These are phyloP conservation scores for Kockiozyma suomiensis DNA, from an alignment of 805 yeast genomes.

Conservation along the genomic window DNA sequence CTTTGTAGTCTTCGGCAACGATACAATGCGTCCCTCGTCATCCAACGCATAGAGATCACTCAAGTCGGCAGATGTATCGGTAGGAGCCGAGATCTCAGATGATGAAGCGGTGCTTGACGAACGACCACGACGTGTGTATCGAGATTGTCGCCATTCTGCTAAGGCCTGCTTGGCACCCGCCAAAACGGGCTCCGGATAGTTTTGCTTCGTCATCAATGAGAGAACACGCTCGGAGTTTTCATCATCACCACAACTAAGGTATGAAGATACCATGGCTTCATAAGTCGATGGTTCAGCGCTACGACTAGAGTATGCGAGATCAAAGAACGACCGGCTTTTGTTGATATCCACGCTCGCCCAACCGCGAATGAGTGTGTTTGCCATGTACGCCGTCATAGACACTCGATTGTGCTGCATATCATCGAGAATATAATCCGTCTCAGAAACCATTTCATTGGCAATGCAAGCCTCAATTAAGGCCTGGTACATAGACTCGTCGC, in stretches of 20 bases:
- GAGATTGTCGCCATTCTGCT: not conserved
- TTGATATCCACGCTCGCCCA: constrained; percentile 42
- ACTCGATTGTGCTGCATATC: constrained; percentile 38
- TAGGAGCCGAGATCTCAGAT: not conserved
- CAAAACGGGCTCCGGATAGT: constrained; percentile 42
- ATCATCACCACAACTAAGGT: constrained; percentile 35
- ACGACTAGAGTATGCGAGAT: constrained; percentile 33
- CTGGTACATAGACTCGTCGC: constrained; percentile 46
- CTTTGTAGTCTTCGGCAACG: not conserved
- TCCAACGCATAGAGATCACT: not conserved
- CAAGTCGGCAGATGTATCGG: not conserved
- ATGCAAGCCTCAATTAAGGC: constrained; percentile 47
- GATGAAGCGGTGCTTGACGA: not conserved
- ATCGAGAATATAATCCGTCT: constrained; percentile 33
- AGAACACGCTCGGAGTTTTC: constrained; percentile 29
- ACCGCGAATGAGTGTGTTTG: constrained; percentile 42
- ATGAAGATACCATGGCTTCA: constrained; percentile 43
- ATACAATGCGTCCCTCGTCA: not conserved
- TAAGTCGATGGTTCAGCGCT: constrained; percentile 43
- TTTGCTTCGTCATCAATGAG: not conserved
- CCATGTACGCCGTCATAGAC: constrained; percentile 42
- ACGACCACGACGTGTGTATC: not conserved
- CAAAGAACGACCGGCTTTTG: constrained; percentile 39
- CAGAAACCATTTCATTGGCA: constrained; percentile 40
- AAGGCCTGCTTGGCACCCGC: constrained; percentile 32